These are phyloP conservation scores for Pythium dissotocum DNA, from an alignment of 352 stramenopile species.

Conservation along the genomic window DNA sequence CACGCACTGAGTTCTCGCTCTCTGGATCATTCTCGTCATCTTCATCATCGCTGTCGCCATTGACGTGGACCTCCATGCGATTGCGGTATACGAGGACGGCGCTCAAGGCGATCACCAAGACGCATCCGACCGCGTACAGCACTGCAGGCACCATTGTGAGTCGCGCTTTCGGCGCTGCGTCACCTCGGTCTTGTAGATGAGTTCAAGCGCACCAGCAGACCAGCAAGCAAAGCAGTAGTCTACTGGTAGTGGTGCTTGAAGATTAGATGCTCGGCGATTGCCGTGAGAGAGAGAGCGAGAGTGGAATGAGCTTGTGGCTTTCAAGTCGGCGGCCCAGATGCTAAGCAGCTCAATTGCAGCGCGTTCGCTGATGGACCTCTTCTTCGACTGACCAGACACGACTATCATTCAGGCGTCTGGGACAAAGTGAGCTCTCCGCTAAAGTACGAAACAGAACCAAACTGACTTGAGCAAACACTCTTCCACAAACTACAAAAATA, in stretches of 20 bases:
- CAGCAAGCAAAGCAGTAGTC: too few species aligned
- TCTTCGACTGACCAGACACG: background rate
- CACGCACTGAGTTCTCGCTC: background rate
- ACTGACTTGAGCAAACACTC: background rate
- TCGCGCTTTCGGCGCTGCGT: background rate
- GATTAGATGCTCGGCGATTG: too few species aligned
- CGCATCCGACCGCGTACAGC: conserved; percentile 4
- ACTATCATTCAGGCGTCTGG: conserved; percentile 10
- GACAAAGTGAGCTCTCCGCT: background rate
- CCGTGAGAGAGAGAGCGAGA: background rate
- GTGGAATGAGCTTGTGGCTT: background rate
- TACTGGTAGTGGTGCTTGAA: too few species aligned
- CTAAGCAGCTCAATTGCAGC: conserved; percentile 13
- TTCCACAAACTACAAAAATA: background rate
- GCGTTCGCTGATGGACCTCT: conserved; percentile 8
- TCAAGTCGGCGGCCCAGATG: conserved; percentile 10
- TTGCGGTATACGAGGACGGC: conserved; percentile 9
- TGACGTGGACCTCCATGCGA: conserved; percentile 5
- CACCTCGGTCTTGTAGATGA: too few species aligned
- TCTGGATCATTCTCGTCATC: conserved; percentile 21
- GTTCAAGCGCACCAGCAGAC: too few species aligned
- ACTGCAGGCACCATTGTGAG: conserved; percentile 13
- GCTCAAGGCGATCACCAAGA: conserved; percentile 4
- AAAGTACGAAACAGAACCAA: conserved; percentile 13
- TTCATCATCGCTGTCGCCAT: conserved; percentile 19